These are phyloP conservation scores for Dictyostelium brefeldianum DNA, from an alignment of 78 protist species.

Conservation along the genomic window DNA sequence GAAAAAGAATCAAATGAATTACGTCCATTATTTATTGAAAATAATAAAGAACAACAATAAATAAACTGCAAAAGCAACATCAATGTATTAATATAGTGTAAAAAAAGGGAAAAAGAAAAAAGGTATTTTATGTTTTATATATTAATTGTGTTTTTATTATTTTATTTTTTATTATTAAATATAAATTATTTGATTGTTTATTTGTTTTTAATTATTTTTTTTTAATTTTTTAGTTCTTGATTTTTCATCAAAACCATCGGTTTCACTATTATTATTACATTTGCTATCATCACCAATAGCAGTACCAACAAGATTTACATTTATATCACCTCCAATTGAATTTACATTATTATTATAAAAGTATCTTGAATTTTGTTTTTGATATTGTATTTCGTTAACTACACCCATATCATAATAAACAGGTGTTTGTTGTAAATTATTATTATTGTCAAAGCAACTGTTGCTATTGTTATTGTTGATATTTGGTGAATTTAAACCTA, in stretches of 20 bases:
- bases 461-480: background rate
- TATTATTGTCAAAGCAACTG: background rate
- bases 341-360: background rate
- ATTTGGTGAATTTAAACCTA: background rate
- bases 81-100: background rate
- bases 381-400: background rate
- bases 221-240: conserved; percentile 1
- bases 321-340: background rate
- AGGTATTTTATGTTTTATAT: background rate
- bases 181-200: background rate
- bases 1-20: conserved; percentile 59
- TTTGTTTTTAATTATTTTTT: background rate
- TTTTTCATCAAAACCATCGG: background rate
- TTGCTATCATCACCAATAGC: background rate
- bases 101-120: background rate
- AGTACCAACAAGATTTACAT: background rate
- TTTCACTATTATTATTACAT: background rate
- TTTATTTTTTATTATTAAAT: background rate
- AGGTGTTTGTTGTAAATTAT: background rate
- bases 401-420: background rate
- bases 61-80: background rate
- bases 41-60: background rate
- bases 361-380: conserved; percentile 5
- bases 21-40: conserved; percentile 37
- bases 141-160: background rate